Percentiles rank a stretch among this genome's conserved stretches.
phyloP scores from a whole-genome alignment of 495 filamentous ascomycete species.

The Penicillium bialowiezense region DNA sequence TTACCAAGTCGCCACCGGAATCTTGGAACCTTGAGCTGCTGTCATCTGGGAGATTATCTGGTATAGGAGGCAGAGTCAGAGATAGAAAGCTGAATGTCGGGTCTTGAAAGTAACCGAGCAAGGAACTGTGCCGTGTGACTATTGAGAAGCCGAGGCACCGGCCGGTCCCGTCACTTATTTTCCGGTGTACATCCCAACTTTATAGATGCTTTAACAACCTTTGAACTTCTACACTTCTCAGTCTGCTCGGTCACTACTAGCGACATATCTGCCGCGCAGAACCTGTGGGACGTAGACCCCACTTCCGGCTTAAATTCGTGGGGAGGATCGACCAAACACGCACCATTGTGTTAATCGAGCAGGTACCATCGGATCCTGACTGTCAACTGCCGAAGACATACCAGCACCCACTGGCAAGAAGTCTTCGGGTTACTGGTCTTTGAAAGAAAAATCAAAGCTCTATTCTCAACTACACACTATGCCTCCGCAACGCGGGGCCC shows the following conservation, averaged over 20 bases:
- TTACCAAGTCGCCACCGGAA: no score
- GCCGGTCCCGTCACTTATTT: conserved; percentile 2
- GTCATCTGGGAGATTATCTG: no score
- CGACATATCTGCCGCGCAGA: neutral
- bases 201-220: neutral
- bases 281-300: neutral
- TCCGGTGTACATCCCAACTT: conserved; percentile 5
- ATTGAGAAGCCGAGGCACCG: conserved; percentile 4
- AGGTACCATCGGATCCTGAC: conserved; percentile 4
- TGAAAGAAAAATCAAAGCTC: neutral
- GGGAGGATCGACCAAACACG: neutral
- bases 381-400: neutral
- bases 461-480: neutral
- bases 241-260: no score
- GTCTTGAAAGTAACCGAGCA: neutral
- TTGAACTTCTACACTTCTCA: neutral
- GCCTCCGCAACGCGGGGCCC: conserved; percentile 8
- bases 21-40: no score
- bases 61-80: no score
- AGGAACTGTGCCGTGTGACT: neutral
- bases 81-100: no score
- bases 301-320: neutral
- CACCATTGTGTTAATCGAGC: neutral
- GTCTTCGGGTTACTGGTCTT: no score
- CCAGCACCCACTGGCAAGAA: no score